phyloP scores from a whole-genome alignment of 495 filamentous ascomycete species.

The Astrothelium macrocarpum region DNA sequence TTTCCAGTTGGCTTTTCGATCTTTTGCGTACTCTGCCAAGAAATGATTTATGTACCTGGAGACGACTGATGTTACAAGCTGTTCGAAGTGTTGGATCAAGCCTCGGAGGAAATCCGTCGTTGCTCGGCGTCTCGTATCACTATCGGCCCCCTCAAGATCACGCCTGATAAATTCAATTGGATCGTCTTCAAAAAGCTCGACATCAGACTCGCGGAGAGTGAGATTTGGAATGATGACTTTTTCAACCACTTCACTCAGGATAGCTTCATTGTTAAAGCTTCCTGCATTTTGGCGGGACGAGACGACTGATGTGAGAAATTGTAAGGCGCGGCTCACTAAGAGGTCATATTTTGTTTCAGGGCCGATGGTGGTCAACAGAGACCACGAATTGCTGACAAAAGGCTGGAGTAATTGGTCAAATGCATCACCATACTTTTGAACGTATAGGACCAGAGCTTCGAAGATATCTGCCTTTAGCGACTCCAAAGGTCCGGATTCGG shows the following conservation, averaged over 20 bases:
- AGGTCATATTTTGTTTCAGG: constrained; percentile 88
- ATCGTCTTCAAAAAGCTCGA: constrained; percentile 95
- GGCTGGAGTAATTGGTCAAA: constrained; percentile 67
- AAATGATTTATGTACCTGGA: constrained; percentile 73
- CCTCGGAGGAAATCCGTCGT: constrained; percentile 88
- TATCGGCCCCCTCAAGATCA: constrained; percentile 93
- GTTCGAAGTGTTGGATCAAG: constrained; percentile 79
- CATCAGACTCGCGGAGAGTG: constrained; percentile 77
- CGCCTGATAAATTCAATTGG: constrained; percentile 96
- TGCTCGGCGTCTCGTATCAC: constrained; percentile 80
- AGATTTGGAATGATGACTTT: constrained; percentile 94
- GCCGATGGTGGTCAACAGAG: constrained; percentile 73
- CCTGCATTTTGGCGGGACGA: constrained; percentile 64
- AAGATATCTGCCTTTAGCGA: constrained; percentile 86
- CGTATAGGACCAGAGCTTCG: constrained; percentile 73
- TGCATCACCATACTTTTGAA: constrained; percentile 88
- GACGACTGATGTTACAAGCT: constrained; percentile 69
- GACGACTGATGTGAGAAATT: constrained; percentile 87
- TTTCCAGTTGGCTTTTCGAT: constrained; percentile 74
- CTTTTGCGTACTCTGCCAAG: constrained; percentile 55
- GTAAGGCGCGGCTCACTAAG: constrained; percentile 84
- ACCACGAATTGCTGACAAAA: constrained; percentile 86
- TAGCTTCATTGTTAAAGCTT: constrained; percentile 70
- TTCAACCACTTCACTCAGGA: constrained; percentile 74
- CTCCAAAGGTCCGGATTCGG: constrained; percentile 75